These are phyloP conservation scores for Coemansia sp. DNA, from an alignment of 192 early-diverging fungal genomes.

Conservation along the genomic window DNA sequence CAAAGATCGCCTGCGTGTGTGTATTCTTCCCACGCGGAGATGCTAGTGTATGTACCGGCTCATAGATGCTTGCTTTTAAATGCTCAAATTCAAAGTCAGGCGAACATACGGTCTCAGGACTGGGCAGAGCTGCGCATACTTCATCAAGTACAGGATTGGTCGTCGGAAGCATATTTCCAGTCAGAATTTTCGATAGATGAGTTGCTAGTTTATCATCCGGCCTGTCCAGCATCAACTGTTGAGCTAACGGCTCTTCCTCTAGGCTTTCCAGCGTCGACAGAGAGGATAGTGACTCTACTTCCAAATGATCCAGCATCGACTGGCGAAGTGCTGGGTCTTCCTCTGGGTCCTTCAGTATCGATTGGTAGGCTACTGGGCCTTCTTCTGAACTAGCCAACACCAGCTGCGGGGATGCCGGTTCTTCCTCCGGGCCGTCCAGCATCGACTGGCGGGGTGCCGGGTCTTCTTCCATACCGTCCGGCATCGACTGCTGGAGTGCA, in stretches of 20 bases:
- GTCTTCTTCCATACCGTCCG: neutral
- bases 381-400: neutral
- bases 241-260: neutral
- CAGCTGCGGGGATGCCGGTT: neutral
- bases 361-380: neutral
- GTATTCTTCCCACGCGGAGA: conserved; percentile 9
- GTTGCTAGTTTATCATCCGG: neutral
- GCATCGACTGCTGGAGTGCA: neutral
- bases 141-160: conserved; percentile 10
- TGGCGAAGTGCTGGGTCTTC: neutral
- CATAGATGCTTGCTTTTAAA: conserved; percentile 13
- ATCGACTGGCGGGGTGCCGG: neutral
- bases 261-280: neutral
- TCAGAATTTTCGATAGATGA: neutral
- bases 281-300: no score
- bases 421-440: neutral
- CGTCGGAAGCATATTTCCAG: neutral
- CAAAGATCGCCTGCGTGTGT: conserved; percentile 12
- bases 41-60: conserved; percentile 30
- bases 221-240: neutral
- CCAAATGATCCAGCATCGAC: no score
- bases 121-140: conserved; percentile 15
- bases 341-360: neutral
- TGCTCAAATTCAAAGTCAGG: conserved; percentile 13
- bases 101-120: conserved; percentile 19